phyloP scores from a whole-genome alignment of 495 filamentous ascomycete species.

The Hyaloscypha finlandica region DNA sequence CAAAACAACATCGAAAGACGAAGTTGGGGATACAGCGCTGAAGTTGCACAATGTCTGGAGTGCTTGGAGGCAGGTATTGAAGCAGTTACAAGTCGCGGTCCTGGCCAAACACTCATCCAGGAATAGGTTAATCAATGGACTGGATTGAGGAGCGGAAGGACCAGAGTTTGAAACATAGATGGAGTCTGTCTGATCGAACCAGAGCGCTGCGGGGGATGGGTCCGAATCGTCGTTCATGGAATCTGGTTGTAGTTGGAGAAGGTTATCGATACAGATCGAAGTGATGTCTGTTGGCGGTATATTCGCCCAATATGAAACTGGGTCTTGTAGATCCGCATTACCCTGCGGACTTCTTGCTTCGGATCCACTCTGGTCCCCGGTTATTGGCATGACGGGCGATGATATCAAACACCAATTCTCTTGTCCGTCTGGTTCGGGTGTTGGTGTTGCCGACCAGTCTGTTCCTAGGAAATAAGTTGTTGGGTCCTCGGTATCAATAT shows the following conservation, averaged over 20 bases:
- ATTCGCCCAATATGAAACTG: neutral
- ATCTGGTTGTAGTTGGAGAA: neutral
- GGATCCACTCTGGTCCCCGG: neutral
- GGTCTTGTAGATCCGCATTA: neutral
- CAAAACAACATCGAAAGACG: slow-evolving; percentile 46
- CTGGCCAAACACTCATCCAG: slow-evolving; percentile 1
- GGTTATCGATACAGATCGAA: neutral
- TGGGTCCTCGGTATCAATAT: neutral
- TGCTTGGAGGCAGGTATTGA: neutral
- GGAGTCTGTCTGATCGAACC: neutral
- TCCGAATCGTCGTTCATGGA: neutral
- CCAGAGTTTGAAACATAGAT: neutral
- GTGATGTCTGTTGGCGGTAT: neutral
- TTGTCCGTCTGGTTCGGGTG: neutral
- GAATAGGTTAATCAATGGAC: neutral
- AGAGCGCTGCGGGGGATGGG: neutral
- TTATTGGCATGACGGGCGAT: neutral
- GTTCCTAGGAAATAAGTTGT: neutral
- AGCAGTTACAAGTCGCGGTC: neutral
- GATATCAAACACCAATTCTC: neutral
- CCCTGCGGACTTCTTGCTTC: neutral
- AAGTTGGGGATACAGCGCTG: slow-evolving; percentile 15
- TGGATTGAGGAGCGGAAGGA: neutral
- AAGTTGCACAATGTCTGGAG: slow-evolving; percentile 1
- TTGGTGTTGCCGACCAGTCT: slow-evolving; percentile 1